Percentiles rank a stretch among this genome's conserved stretches.
Conservation (phyloP, 2,329 filamentous ascomycete species). For the Bipolaris gigantea region DNA sequence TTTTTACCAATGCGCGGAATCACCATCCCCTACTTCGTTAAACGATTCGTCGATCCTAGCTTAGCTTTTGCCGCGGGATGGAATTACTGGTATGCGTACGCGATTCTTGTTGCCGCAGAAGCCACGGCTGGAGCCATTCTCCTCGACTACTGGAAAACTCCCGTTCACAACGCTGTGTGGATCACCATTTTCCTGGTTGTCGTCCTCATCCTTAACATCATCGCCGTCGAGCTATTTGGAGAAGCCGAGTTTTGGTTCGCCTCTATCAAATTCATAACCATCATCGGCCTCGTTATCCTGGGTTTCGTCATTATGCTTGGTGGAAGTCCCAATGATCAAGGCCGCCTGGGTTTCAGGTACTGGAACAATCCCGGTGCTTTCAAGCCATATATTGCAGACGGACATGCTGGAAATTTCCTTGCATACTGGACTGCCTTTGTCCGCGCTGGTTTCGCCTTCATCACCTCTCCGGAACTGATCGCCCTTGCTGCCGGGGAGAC, state of each 20-base stretch:
- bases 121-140: constrained; percentile 40
- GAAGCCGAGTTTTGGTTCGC: constrained; percentile 58
- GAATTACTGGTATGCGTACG: constrained; percentile 37
- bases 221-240: constrained; percentile 43
- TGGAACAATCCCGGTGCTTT: constrained; percentile 67
- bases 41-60: constrained; percentile 53
- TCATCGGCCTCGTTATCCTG: constrained; percentile 42
- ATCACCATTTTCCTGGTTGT: constrained; percentile 43
- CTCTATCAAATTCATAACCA: constrained; percentile 51
- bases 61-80: constrained; percentile 42
- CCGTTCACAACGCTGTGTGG: constrained; percentile 40
- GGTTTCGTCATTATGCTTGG: constrained; percentile 44
- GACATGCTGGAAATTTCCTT: constrained; percentile 63
- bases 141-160: constrained; percentile 41
- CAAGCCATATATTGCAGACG: constrained; percentile 53
- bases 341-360: constrained; percentile 62
- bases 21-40: constrained; percentile 45
- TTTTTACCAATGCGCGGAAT: constrained; percentile 46
- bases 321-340: constrained; percentile 41
- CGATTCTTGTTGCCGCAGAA: constrained; percentile 42
- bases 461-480: constrained; percentile 44
- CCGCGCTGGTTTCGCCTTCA: constrained; percentile 53
- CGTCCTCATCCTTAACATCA: constrained; percentile 41
- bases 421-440: constrained; percentile 60
- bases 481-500: constrained; percentile 41